These are phyloP conservation scores for Chlorella sp. DNA, from an alignment of 139 green algal genomes.

Conservation along the genomic window DNA sequence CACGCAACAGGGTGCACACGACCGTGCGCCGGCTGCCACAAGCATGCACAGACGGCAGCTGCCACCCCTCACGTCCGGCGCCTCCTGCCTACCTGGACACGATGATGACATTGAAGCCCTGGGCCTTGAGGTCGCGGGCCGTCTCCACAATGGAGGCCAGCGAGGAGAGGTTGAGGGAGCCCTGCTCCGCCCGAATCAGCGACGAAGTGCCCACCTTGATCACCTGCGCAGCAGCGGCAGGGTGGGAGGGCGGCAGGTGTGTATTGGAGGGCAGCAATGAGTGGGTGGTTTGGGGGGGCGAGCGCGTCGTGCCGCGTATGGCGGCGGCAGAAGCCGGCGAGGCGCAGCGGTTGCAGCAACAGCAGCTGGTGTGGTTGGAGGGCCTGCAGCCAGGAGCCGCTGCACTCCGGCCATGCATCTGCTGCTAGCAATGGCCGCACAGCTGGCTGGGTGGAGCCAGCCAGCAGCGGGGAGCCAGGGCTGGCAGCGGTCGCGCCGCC, in stretches of 20 bases:
- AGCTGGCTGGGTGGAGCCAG: neutral
- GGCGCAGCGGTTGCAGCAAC: too few species aligned
- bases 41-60: neutral
- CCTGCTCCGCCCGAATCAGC: constrained; percentile 73
- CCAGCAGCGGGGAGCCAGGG: neutral
- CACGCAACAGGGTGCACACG: neutral
- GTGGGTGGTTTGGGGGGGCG: neutral
- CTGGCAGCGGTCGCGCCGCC: neutral
- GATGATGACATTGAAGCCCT: constrained; percentile 85
- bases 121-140: constrained; percentile 49
- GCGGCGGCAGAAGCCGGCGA: too few species aligned
- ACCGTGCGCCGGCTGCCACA: too few species aligned
- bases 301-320: too few species aligned
- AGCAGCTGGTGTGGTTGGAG: neutral
- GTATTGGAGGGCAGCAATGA: too few species aligned
- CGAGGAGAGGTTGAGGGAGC: constrained; percentile 79
- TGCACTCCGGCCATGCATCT: neutral
- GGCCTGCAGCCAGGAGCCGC: neutral
- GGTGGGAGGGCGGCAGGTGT: neutral
- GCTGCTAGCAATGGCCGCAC: neutral
- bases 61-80: too few species aligned
- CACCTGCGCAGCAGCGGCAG: constrained; percentile 61
- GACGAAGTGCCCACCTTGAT: constrained; percentile 92
- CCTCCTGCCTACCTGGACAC: constrained; percentile 69
- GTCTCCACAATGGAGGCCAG: constrained; percentile 81